phyloP scores from a whole-genome alignment of 2,329 filamentous ascomycete genomes.

The Aspergillus piperis region DNA sequence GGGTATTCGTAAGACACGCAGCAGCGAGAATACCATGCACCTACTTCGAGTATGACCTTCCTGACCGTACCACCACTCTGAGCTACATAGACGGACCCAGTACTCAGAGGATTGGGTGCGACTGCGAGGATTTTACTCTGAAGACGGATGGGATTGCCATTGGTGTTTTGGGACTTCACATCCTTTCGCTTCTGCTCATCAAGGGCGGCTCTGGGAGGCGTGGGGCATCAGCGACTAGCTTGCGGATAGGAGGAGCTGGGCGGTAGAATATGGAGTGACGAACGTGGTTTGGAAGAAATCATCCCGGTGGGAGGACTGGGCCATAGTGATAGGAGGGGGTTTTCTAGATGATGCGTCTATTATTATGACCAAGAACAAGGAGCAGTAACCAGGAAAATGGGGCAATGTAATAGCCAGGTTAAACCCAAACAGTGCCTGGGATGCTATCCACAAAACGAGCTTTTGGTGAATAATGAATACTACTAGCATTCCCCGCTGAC shows the following conservation, averaged over 20 bases:
- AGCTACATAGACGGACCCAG: constrained; percentile 70
- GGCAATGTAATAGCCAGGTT: neutral
- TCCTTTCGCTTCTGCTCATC: constrained; percentile 63
- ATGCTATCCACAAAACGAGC: neutral
- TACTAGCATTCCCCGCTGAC: neutral
- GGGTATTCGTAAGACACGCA: constrained; percentile 9
- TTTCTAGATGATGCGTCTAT: neutral
- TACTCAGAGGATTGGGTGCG: constrained; percentile 64
- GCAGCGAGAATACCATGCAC: constrained; percentile 39
- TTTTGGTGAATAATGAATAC: neutral
- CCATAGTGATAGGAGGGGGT: constrained; percentile 47
- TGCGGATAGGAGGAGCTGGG: constrained; percentile 10
- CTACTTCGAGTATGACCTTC: constrained; percentile 73
- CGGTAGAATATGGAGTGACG: constrained; percentile 33
- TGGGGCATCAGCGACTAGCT: constrained; percentile 15
- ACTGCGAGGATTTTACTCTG: constrained; percentile 84
- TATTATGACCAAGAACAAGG: neutral
- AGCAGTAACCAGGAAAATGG: neutral
- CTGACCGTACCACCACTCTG: constrained; percentile 83
- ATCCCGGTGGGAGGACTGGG: constrained; percentile 70
- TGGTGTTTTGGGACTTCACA: constrained; percentile 74
- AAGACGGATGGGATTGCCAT: constrained; percentile 77
- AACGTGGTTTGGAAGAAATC: constrained; percentile 95
- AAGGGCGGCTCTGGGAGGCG: constrained; percentile 47
- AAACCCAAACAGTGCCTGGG: neutral